These are phyloP conservation scores for Beauveria caledonica DNA, from an alignment of 2,329 filamentous ascomycete genomes.

Conservation along the genomic window DNA sequence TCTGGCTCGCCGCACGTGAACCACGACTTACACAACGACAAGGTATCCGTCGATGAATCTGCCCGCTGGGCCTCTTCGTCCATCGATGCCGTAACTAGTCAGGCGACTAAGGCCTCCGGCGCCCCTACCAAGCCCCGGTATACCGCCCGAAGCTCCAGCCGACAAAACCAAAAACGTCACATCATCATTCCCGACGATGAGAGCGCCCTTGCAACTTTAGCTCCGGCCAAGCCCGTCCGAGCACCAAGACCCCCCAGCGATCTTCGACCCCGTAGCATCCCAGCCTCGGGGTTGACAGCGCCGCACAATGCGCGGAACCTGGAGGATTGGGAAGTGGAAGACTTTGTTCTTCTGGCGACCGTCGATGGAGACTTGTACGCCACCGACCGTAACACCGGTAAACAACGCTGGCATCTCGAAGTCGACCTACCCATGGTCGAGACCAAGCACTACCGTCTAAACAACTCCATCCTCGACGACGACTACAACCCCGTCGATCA, in stretches of 20 bases:
- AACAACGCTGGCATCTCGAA: slow-evolving; percentile 77
- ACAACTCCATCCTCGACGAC: slow-evolving; percentile 52
- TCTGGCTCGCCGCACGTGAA: slow-evolving; percentile 15
- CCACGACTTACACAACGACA: slow-evolving; percentile 17
- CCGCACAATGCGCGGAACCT: slow-evolving; percentile 91
- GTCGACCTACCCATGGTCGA: slow-evolving; percentile 84
- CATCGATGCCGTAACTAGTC: slow-evolving; percentile 21
- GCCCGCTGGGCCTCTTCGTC: slow-evolving; percentile 11
- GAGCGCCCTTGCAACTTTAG: slow-evolving; percentile 96
- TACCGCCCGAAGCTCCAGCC: slow-evolving; percentile 20
- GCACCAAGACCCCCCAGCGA: slow-evolving; percentile 70
- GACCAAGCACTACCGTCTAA: slow-evolving; percentile 70
- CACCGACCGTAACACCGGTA: slow-evolving; percentile 77
- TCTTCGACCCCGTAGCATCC: slow-evolving; percentile 45
- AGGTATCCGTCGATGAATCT: slow-evolving; percentile 20
- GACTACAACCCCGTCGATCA: slow-evolving; percentile 65
- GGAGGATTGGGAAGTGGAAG: slow-evolving; percentile 99
- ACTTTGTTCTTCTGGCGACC: slow-evolving; percentile 99
- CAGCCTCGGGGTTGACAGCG: slow-evolving; percentile 61
- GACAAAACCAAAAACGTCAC: slow-evolving; percentile 17
- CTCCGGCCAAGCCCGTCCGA: slow-evolving; percentile 94
- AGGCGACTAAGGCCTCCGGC: slow-evolving; percentile 21
- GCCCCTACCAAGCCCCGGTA: slow-evolving; percentile 17
- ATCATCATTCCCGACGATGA: slow-evolving; percentile 52
- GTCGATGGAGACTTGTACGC: slow-evolving; percentile 96